Conservation (phyloP, 208 protist genomes). For the Willaertia magna region DNA sequence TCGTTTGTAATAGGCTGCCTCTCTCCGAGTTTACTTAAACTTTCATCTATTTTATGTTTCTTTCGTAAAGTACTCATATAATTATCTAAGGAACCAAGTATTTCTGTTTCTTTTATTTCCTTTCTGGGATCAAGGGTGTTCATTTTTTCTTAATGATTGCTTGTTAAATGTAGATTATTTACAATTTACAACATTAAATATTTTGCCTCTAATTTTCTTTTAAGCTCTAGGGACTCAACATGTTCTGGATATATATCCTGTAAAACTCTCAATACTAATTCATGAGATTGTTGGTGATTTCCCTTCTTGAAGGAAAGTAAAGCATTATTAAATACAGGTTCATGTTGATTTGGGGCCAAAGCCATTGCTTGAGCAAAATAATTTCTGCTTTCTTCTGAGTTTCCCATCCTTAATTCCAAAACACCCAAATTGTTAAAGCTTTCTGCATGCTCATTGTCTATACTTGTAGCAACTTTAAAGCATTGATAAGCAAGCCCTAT, state of each 20-base stretch:
- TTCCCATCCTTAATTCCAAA: slow-evolving; percentile 46
- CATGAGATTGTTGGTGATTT: slow-evolving; percentile 59
- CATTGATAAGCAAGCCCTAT: slow-evolving; percentile 65
- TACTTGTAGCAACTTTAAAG: slow-evolving; percentile 66
- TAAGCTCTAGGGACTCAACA: slow-evolving; percentile 51
- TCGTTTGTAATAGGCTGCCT: background rate
- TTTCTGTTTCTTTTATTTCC: no score
- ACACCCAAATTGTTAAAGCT: slow-evolving; percentile 83
- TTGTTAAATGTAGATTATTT: no score
- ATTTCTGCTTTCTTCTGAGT: slow-evolving; percentile 43
- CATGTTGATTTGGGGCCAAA: slow-evolving; percentile 53
- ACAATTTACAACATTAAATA: background rate
- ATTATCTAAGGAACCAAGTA: background rate
- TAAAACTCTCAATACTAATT: slow-evolving; percentile 43
- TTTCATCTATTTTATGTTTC: background rate
- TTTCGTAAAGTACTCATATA: background rate
- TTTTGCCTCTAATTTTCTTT: slow-evolving; percentile 32
- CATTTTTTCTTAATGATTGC: no score
- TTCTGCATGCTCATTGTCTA: slow-evolving; percentile 72
- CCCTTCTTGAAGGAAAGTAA: slow-evolving; percentile 52
- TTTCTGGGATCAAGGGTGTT: no score
- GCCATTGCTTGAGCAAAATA: slow-evolving; percentile 54
- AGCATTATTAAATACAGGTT: slow-evolving; percentile 77
- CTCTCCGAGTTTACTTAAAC: background rate
- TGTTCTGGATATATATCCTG: slow-evolving; percentile 57